phyloP scores from a whole-genome alignment of 139 green algal genomes.

The Coccomyxa sp. region DNA sequence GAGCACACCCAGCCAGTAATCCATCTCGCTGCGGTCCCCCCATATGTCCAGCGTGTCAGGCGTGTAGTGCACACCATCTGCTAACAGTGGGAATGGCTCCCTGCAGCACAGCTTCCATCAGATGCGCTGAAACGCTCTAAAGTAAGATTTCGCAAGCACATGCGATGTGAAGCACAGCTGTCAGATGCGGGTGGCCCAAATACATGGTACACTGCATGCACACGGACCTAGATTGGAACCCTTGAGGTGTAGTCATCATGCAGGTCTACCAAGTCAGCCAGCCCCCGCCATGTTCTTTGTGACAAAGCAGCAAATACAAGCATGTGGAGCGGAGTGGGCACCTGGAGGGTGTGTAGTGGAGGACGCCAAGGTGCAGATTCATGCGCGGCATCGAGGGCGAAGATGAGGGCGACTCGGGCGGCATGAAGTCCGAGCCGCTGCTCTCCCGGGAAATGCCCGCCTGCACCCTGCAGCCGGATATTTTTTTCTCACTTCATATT shows the following conservation, averaged over 20 bases:
- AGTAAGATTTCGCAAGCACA: neutral
- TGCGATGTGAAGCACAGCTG: no score
- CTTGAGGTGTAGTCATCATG: no score
- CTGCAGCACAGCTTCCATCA: conserved; percentile 3
- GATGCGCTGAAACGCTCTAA: neutral
- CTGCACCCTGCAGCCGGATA: conserved; percentile 8
- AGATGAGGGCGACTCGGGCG: neutral
- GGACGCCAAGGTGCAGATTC: conserved; percentile 85
- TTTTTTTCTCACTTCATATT: no score
- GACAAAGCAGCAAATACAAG: no score
- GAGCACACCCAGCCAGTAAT: conserved; percentile 88
- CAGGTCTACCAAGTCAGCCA: no score
- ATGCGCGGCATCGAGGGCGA: conserved; percentile 28
- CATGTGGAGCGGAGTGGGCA: neutral
- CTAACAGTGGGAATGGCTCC: conserved; percentile 88
- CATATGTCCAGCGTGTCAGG: conserved; percentile 90
- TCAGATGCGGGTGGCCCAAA: no score
- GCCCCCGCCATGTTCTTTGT: no score
- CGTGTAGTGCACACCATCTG: conserved; percentile 69
- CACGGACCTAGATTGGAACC: no score
- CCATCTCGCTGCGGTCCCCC: conserved; percentile 64
- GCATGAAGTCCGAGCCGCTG: neutral
- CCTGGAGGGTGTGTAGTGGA: conserved; percentile 81
- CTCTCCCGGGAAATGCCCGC: neutral
- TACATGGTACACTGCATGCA: no score